Evolutionary conservation across 441 rosid species (phyloP).

Genomic region (Mallotus repandus): DNA sequence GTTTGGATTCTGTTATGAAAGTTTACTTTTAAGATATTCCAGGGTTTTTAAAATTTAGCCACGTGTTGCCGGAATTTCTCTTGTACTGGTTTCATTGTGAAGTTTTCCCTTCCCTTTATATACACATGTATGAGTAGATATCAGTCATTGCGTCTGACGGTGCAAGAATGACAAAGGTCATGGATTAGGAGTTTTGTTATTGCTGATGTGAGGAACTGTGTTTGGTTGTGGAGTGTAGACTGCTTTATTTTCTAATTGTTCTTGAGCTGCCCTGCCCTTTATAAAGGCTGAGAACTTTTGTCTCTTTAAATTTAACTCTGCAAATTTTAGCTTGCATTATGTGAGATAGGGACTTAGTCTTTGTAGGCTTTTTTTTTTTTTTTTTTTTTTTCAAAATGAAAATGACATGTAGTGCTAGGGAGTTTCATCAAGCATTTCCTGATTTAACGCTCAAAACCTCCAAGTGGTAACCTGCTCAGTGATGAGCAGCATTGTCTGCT

Average conservation of each 20-base stretch:
- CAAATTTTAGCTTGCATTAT: not conserved
- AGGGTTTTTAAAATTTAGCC: no score
- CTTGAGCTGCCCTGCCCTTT: not conserved
- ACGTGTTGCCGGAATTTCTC: no score
- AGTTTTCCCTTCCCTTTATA: no score
- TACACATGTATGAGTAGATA: no score
- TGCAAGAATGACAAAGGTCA: no score
- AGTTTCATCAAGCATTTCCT: not conserved
- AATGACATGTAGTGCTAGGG: not conserved
- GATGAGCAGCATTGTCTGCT: not conserved
- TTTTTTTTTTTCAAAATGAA: no score
- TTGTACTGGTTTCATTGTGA: no score
- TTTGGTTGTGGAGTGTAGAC: not conserved
- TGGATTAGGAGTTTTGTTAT: no score
- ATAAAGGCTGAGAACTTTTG: not conserved
- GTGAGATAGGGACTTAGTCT: not conserved
- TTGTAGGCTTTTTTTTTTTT: not conserved
- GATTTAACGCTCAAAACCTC: not conserved
- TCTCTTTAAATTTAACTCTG: not conserved
- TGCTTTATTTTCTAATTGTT: not conserved
- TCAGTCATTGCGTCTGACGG: no score
- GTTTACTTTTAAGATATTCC: no score
- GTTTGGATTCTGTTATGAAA: no score
- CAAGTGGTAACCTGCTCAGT: not conserved
- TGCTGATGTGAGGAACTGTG: no score